These are phyloP conservation scores for Wickerhamiella vanderwaltii DNA, from an alignment of 805 yeast species.

Conservation along the genomic window DNA sequence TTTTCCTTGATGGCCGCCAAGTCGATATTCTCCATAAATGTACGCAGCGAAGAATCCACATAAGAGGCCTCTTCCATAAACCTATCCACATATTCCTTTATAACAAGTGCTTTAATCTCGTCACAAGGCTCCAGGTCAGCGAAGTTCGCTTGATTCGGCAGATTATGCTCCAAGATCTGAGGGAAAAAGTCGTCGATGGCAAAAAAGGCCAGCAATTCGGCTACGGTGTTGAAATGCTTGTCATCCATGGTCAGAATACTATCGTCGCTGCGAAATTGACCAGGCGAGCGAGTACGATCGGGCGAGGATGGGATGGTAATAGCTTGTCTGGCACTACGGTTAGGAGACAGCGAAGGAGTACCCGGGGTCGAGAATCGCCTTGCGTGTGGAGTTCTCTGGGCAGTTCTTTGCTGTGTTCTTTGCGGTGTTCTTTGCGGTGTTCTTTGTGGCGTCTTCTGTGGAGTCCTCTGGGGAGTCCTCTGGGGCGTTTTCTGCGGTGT, in stretches of 20 bases:
- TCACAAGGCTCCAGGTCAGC: background rate
- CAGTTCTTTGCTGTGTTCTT: background rate
- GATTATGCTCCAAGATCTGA: background rate
- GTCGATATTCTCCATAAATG: background rate
- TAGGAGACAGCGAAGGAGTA: too few species aligned
- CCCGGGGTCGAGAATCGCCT: too few species aligned
- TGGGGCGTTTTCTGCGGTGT: background rate
- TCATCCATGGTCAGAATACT: background rate
- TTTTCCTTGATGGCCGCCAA: background rate
- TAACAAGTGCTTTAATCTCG: background rate
- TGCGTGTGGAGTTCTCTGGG: too few species aligned
- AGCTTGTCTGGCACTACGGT: too few species aligned
- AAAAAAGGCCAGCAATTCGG: background rate
- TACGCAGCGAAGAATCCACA: background rate
- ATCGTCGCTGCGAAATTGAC: background rate
- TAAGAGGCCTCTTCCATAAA: background rate
- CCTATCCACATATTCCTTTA: background rate
- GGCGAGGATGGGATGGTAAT: conserved; percentile 4
- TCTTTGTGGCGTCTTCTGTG: background rate
- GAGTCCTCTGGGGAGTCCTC: background rate
- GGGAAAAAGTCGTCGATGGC: conserved; percentile 2
- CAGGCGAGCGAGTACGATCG: background rate
- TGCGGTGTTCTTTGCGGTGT: background rate
- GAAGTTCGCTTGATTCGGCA: background rate
- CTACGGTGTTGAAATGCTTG: background rate